A percentile compares a stretch with the other conserved stretches of the same genome.
These are phyloP conservation scores for Thelonectria discophora DNA, from an alignment of 2,329 filamentous ascomycete genomes.

Conservation along the genomic window DNA sequence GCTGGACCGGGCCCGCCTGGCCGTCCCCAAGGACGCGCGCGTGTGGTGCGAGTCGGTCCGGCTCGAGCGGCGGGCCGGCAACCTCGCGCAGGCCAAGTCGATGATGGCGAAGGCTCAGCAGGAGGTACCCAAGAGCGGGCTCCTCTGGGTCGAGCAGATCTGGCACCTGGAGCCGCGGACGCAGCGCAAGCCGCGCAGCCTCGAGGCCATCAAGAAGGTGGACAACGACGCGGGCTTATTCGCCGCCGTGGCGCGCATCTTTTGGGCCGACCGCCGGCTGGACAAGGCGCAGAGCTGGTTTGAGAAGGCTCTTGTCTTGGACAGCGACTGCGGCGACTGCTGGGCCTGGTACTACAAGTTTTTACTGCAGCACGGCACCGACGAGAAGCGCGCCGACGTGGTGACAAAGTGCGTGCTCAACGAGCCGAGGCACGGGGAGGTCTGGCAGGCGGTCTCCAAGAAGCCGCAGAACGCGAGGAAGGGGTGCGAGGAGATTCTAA, in stretches of 20 bases:
- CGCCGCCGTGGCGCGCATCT: constrained; percentile 91
- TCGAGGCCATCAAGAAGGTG: constrained; percentile 97
- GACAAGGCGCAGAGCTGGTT: constrained; percentile 98
- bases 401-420: constrained; percentile 80
- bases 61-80: constrained; percentile 87
- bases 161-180: constrained; percentile 93
- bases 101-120: constrained; percentile 94
- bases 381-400: constrained; percentile 90
- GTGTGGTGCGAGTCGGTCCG: constrained; percentile 96
- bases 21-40: constrained; percentile 83
- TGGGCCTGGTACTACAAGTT: constrained; percentile 99
- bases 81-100: constrained; percentile 83
- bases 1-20: constrained; percentile 88
- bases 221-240: constrained; percentile 92
- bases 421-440: constrained; percentile 91
- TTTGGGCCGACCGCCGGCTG: constrained; percentile 91
- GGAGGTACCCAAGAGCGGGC: constrained; percentile 85
- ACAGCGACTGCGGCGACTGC: constrained; percentile 87
- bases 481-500: constrained; percentile 81
- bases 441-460: constrained; percentile 89
- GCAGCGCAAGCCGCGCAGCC: constrained; percentile 87
- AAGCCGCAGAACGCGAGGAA: constrained; percentile 82
- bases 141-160: constrained; percentile 94
- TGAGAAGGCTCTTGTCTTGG: constrained; percentile 89
- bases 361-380: constrained; percentile 87